Evolutionary conservation across 139 green algal species (phyloP), one percentile per base, ranked within the genome.

Genomic region (Desmodesmus armatus): DNA sequence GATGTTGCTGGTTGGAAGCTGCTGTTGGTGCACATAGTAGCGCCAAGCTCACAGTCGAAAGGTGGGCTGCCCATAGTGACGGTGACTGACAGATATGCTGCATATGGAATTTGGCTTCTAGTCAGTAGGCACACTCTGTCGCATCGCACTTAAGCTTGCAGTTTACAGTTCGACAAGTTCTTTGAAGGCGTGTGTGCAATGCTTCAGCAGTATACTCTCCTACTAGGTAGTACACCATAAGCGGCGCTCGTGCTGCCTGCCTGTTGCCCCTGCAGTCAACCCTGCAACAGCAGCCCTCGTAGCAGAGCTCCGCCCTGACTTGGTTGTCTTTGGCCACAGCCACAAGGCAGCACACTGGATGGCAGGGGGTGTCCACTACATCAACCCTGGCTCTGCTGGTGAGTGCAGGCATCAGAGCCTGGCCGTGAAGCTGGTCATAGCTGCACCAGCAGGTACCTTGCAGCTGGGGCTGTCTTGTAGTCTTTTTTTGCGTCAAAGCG

Each of bases 371-470:
- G 41, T 77, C 13, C 21, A 31, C 11, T 91, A 58, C 58, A 81
- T 88, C 39, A 91, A 91, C 71, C 84, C 85, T 13, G 88, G 88
- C 0, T 88, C 88, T 43, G 88, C 88, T 62, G 87, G 87, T 89
- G 33, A n/a, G 35, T n/a, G n/a, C n/a, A 67, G 13, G 21, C 58
- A 55, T 13, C 7, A 55, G 9, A 55, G 47, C 47, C 7, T 55
- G 47, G 47, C 9, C 47, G 13, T 11, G 3, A 31, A 35, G 17
- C 58, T 67, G 13, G 17, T 13, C 23, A 13, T 67, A 2, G 17
- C 25, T n/a, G 23, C 23, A 35, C 6, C 23, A 67, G 58, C 23
- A 23, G 23, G 15, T 27, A 19, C 13, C 7, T 35, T 23, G 39
- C 40, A 19, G 69, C 69, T 55, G 40, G 27, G 53, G 69, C 69